These are phyloP conservation scores for Alternaria brassicicola DNA, from an alignment of 2,329 filamentous ascomycete species.

Conservation along the genomic window DNA sequence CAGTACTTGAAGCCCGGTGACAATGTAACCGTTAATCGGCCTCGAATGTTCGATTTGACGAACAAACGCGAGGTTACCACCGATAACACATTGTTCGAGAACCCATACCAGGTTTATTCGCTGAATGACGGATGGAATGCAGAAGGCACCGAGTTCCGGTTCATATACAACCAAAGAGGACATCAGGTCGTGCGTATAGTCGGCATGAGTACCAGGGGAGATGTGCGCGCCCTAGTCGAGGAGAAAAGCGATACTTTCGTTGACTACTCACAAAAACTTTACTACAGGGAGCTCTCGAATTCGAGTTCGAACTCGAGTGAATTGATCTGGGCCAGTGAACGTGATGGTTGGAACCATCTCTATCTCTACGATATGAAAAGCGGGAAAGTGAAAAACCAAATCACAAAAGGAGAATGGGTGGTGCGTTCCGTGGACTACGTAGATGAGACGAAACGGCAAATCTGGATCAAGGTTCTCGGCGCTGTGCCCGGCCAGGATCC, in stretches of 20 bases:
- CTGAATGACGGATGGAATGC: slow-evolving; percentile 23
- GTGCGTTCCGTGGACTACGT: slow-evolving; percentile 32
- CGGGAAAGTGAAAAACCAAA: slow-evolving; percentile 48
- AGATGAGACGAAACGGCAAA: slow-evolving; percentile 27
- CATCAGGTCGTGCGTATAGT: slow-evolving; percentile 29
- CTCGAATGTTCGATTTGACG: slow-evolving; percentile 28
- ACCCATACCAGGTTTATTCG: slow-evolving; percentile 18
- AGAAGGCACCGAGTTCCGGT: slow-evolving; percentile 31
- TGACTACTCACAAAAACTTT: slow-evolving; percentile 29
- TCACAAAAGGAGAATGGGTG: slow-evolving; percentile 49
- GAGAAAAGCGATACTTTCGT: slow-evolving; percentile 34
- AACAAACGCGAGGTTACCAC: slow-evolving; percentile 24
- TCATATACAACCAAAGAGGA: slow-evolving; percentile 34
- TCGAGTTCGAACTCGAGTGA: slow-evolving; percentile 21
- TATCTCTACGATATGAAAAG: slow-evolving; percentile 32
- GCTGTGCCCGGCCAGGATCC: slow-evolving; percentile 25
- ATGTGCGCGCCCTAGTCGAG: slow-evolving; percentile 27
- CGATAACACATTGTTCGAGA: slow-evolving; percentile 25
- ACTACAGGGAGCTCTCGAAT: slow-evolving; percentile 15
- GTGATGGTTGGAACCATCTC: slow-evolving; percentile 39
- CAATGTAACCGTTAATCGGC: slow-evolving; percentile 24
- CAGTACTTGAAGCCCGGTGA: slow-evolving; percentile 31
- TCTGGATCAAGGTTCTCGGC: slow-evolving; percentile 32
- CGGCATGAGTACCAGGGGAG: slow-evolving; percentile 28
- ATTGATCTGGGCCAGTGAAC: slow-evolving; percentile 35